Conservation (phyloP, 1,284 basidiomycete species). For the Rhodotorula sp. region DNA sequence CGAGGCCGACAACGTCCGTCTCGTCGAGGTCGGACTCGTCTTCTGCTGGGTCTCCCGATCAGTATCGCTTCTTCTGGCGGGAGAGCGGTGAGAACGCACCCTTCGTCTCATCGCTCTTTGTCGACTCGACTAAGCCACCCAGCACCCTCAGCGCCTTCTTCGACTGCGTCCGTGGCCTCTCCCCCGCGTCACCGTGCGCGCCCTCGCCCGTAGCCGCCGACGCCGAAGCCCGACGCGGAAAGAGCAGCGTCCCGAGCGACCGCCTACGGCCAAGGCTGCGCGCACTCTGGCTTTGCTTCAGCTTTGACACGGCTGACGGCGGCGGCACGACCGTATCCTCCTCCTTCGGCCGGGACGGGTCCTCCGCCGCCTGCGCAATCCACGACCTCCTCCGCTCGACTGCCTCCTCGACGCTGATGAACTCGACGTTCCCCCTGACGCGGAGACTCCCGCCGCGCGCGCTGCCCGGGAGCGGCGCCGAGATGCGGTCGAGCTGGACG, state of each 20-base stretch:
- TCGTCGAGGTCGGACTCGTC: neutral
- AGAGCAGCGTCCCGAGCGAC: neutral
- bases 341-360: too few relatives aligned
- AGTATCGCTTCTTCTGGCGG: neutral
- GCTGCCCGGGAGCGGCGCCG: neutral
- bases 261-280: neutral
- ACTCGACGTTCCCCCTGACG: neutral
- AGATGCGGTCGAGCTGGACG: constrained; percentile 16
- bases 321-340: neutral
- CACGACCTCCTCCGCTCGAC: neutral
- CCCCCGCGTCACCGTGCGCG: neutral
- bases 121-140: neutral
- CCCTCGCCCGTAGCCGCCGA: neutral
- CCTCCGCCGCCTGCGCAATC: neutral
- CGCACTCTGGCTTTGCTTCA: neutral
- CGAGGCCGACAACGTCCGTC: constrained; percentile 11
- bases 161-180: neutral
- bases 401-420: constrained; percentile 12
- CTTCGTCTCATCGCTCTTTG: neutral
- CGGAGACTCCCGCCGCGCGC: constrained; percentile 2
- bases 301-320: neutral
- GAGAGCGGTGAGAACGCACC: neutral
- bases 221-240: neutral
- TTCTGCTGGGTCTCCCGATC: neutral
- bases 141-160: constrained; percentile 6